phyloP scores from a whole-genome alignment of 176 grass and related monocot species.

The Phoenix dactylifera region DNA sequence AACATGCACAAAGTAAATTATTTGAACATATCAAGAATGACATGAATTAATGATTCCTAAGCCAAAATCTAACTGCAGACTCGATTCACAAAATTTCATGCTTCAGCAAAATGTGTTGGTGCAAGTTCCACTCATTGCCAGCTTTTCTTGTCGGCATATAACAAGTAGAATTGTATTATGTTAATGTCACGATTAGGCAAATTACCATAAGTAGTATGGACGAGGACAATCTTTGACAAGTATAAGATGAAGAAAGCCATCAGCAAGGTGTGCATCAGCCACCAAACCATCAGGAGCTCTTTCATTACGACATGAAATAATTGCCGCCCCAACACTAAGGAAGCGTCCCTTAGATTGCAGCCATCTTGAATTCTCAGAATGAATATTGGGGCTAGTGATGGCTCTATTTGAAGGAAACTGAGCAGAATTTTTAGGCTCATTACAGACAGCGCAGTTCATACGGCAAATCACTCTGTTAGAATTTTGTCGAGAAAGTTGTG shows the following conservation, averaged over 20 bases:
- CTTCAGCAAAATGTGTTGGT: no score
- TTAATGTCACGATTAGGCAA: not conserved
- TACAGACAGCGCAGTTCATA: conserved; percentile 66
- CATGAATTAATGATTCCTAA: no score
- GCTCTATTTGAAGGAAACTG: conserved; percentile 21
- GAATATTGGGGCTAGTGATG: conserved; percentile 11
- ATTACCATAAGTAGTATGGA: conserved; percentile 82
- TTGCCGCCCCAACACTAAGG: conserved; percentile 76
- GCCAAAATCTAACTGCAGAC: no score
- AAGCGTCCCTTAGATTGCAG: conserved; percentile 49
- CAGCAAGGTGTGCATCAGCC: conserved; percentile 79
- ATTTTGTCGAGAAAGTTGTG: conserved; percentile 24
- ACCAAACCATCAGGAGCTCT: conserved; percentile 81
- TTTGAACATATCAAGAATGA: no score
- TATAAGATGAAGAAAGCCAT: conserved; percentile 93
- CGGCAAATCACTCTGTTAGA: conserved; percentile 40
- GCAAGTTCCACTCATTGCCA: no score
- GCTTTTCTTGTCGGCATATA: no score
- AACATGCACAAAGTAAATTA: no score
- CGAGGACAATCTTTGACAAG: conserved; percentile 82
- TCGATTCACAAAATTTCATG: no score
- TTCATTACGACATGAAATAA: conserved; percentile 95
- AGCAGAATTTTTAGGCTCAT: conserved; percentile 25
- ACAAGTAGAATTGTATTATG: no score
- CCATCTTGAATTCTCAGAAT: conserved; percentile 56